Evolutionary conservation across 179 eudicot species (phyloP).

Genomic region (Pouteria campechiana): DNA sequence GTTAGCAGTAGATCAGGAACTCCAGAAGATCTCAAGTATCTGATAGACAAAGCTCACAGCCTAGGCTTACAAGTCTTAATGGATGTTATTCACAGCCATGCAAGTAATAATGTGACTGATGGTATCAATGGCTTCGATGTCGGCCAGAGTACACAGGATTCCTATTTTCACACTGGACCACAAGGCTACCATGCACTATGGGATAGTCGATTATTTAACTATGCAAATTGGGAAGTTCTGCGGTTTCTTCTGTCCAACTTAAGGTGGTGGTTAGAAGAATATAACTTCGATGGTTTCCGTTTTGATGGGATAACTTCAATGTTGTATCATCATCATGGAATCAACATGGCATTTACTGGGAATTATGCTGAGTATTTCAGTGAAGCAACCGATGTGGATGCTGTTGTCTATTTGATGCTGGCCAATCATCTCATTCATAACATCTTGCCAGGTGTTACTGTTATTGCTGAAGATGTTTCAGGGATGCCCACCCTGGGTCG

Average conservation of each 20-base stretch:
- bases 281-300: constrained; percentile 90
- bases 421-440: constrained; percentile 63
- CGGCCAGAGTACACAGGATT: constrained; percentile 86
- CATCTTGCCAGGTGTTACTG: constrained; percentile 71
- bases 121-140: constrained; percentile 95
- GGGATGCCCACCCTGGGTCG: constrained; percentile 97
- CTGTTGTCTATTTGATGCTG: constrained; percentile 89
- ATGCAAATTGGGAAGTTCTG: constrained; percentile 96
- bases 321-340: constrained; percentile 96
- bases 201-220: constrained; percentile 93
- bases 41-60: constrained; percentile 94
- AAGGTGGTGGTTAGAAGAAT: constrained; percentile 98
- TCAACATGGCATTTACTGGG: constrained; percentile 70
- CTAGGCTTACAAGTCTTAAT: constrained; percentile 81
- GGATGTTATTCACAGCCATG: constrained; percentile 98
- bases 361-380: constrained; percentile 80
- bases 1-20: constrained; percentile 93
- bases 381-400: constrained; percentile 83
- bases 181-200: constrained; percentile 84
- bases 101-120: constrained; percentile 82
- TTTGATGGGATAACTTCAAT: constrained; percentile 97
- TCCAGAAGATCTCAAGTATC: constrained; percentile 89
- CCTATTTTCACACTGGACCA: constrained; percentile 83
- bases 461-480: constrained; percentile 94
- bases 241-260: constrained; percentile 86